Base-by-base conservation (phyloP, 2,329 filamentous ascomycete genomes). In the Cladosporium sp. region DNA sequence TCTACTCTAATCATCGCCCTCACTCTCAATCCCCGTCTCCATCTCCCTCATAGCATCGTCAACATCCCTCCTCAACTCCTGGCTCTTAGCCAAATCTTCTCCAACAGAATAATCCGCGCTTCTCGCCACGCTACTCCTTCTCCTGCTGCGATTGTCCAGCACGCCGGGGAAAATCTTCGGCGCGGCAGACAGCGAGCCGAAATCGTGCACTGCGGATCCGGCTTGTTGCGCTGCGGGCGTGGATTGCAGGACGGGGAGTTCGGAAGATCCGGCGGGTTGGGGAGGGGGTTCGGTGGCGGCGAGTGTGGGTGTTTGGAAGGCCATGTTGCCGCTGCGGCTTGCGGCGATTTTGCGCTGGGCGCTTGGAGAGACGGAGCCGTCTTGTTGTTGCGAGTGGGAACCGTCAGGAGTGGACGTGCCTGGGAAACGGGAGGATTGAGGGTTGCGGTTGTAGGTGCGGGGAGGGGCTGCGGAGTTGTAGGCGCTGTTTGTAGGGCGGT, bases 91-190 rank as follows among this genome's bases (percentile, higher is more conserved):
- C 18, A 40, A 43, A 27, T 44, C 44, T 6, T 47, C 50, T 17
- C 22, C 56, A 18, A 18, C 37, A 11, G 30, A 43, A 7, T 19
- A 42, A 15, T 39, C 42, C 7, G 18, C 48, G 3, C 40, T 43
- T 15, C 22, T 44, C 9, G 40, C 41, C 20, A 51, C 36, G n/a
- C n/a, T n/a, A 44, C 48, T 51, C 12, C 48, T 51, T 20, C 45
- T 30, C 37, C 70, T 64, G 18, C 72, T 62, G 30, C 68, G 64
- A 15, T 72, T 69, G 47, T 71, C 73, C 9, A 89, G 77, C 27
- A 90, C 78, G 0, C 86, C 86, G 0, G 87, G 87, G 57, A 89
- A 87, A 55, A 89, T 82, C 55, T 76, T 79, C 9, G 85, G 86
- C 65, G 89, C 85, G 20, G 73, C 55, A 19, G 54, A 45, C 6